Percentiles rank a stretch among this genome's conserved stretches.
These are phyloP conservation scores for Torulaspora pretoriensis DNA, from an alignment of 1,139 yeast genomes.

Conservation along the genomic window DNA sequence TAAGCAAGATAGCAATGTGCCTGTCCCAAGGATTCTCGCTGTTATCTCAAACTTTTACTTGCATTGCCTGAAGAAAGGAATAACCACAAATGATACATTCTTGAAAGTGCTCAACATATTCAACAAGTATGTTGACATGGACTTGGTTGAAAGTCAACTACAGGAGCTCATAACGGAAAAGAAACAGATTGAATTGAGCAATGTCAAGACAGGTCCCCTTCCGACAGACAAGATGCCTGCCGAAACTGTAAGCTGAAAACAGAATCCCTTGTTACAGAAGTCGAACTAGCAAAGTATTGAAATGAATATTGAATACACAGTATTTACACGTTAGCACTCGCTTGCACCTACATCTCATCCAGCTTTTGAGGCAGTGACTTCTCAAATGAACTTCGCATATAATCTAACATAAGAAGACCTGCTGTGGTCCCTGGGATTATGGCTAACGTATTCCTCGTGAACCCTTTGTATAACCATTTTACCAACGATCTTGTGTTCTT, in stretches of 20 bases:
- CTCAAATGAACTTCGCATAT: slow-evolving; percentile 48
- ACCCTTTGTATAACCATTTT: slow-evolving; percentile 74
- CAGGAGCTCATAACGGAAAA: slow-evolving; percentile 38
- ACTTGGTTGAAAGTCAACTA: slow-evolving; percentile 40
- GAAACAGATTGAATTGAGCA: slow-evolving; percentile 31
- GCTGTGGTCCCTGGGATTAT: slow-evolving; percentile 85
- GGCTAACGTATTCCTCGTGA: slow-evolving; percentile 63
- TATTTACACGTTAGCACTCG: not conserved
- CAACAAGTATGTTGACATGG: slow-evolving; percentile 45
- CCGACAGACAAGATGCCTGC: not conserved
- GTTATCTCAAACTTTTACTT: slow-evolving; percentile 69
- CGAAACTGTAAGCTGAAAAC: not conserved
- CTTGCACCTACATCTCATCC: not conserved
- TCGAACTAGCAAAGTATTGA: not conserved
- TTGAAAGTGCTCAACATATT: slow-evolving; percentile 46
- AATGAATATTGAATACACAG: slow-evolving; percentile 2
- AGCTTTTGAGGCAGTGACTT: slow-evolving; percentile 7
- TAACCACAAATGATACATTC: slow-evolving; percentile 45
- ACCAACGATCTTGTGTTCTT: slow-evolving; percentile 56
- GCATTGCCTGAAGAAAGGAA: slow-evolving; percentile 46
- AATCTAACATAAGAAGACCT: slow-evolving; percentile 80
- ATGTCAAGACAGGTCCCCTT: not conserved
- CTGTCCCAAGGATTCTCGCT: slow-evolving; percentile 29
- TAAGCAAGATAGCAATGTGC: slow-evolving; percentile 10
- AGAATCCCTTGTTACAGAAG: not conserved